phyloP scores from a whole-genome alignment of 225 moss, liverwort and hornwort genomes.

The Antitrichia curtipendula region DNA sequence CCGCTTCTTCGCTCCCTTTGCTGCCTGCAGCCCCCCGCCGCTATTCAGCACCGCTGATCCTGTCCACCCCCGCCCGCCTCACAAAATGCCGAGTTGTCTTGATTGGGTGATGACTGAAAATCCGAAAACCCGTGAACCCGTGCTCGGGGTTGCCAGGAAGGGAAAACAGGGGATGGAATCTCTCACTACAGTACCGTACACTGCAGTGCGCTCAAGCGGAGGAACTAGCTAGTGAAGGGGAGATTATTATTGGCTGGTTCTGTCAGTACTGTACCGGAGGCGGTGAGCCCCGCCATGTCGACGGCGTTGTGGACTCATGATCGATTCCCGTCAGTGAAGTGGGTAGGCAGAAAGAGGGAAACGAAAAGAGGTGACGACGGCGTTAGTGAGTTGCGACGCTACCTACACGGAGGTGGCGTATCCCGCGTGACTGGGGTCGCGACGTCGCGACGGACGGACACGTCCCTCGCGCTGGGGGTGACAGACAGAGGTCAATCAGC shows the following conservation, averaged over 20 bases:
- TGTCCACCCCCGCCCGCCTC: background rate
- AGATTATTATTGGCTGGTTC: background rate
- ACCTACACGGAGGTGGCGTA: background rate
- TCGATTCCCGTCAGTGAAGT: background rate
- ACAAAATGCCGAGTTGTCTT: background rate
- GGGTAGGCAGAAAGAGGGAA: background rate
- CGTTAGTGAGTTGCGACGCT: background rate
- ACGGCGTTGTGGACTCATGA: background rate
- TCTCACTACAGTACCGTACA: background rate
- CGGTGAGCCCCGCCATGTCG: background rate
- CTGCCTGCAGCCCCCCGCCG: background rate
- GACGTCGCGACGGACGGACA: background rate
- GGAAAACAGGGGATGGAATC: background rate
- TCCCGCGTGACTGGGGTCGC: background rate
- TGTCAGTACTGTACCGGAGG: background rate
- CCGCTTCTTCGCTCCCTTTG: background rate
- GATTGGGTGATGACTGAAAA: background rate
- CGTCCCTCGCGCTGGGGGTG: background rate
- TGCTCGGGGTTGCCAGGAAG: background rate
- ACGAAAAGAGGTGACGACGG: background rate
- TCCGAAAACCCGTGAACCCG: background rate
- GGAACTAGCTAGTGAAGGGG: background rate
- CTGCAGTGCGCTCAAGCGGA: background rate
- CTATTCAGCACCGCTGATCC: slow-evolving; percentile 1
- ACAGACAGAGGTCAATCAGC: no score